These are phyloP conservation scores for Claviceps arundinis DNA, from an alignment of 2,329 filamentous ascomycete species.

Conservation along the genomic window DNA sequence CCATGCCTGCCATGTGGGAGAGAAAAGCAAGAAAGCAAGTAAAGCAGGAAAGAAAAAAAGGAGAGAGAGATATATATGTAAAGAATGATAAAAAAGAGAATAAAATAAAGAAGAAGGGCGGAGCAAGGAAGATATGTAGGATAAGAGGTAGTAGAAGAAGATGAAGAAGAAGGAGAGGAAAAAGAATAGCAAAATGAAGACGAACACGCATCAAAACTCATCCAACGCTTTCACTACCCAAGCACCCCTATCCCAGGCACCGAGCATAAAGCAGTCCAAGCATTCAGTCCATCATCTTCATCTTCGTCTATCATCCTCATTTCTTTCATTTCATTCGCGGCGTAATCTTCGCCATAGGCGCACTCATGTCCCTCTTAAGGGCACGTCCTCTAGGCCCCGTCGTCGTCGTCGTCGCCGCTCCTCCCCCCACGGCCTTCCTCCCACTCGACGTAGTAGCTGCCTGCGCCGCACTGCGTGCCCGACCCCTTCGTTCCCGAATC, in stretches of 20 bases:
- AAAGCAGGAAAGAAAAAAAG: neutral
- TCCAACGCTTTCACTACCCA: neutral
- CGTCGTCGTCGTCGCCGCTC: constrained; percentile 44
- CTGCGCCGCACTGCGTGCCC: constrained; percentile 55
- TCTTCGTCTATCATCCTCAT: too few species aligned
- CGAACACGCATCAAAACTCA: neutral
- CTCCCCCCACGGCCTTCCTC: constrained; percentile 46
- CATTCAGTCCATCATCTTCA: neutral
- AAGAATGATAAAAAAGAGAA: neutral
- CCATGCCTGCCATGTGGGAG: constrained; percentile 4
- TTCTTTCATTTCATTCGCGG: constrained; percentile 2
- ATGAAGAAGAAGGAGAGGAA: neutral
- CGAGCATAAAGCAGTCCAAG: neutral
- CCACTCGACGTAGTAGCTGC: constrained; percentile 46
- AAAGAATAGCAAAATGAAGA: neutral
- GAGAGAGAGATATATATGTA: neutral
- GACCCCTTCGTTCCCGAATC: constrained; percentile 58
- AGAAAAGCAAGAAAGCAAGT: neutral
- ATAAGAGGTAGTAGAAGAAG: neutral
- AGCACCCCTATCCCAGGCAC: neutral
- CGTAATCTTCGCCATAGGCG: constrained; percentile 21
- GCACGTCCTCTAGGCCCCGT: constrained; percentile 4
- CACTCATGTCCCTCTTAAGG: constrained; percentile 35
- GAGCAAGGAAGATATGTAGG: too few species aligned
- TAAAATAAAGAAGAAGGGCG: neutral